These are phyloP conservation scores for Lentinula boryana DNA, from an alignment of 768 basidiomycete species.

Conservation along the genomic window DNA sequence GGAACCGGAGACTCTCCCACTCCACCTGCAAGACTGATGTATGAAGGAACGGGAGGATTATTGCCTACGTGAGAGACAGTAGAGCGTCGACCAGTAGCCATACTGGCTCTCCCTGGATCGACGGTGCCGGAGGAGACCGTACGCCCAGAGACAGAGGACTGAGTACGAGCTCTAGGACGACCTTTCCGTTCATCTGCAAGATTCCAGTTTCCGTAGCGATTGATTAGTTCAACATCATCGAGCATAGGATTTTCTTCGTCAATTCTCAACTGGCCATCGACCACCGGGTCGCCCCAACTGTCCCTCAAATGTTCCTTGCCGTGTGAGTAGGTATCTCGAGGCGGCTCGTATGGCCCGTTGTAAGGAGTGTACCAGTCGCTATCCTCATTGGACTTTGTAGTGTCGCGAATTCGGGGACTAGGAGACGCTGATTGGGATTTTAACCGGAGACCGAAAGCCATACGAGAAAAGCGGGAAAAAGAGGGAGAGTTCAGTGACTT, in stretches of 20 bases:
- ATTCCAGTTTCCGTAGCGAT: conserved; percentile 15
- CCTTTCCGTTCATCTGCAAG: conserved; percentile 14
- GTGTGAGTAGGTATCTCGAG: conserved; percentile 19
- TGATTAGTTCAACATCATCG: conserved; percentile 20
- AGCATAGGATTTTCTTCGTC: conserved; percentile 22
- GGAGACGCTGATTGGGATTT: conserved; percentile 6
- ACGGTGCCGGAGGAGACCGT: conserved; percentile 32
- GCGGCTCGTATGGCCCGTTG: conserved; percentile 55
- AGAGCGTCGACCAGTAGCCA: conserved; percentile 21
- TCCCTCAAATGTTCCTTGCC: conserved; percentile 22
- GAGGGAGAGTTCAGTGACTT: background rate
- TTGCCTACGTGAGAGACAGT: conserved; percentile 14
- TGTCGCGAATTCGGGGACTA: background rate
- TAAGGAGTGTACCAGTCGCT: conserved; percentile 63
- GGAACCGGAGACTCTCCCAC: conserved; percentile 62
- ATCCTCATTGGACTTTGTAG: conserved; percentile 13
- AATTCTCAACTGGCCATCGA: conserved; percentile 19
- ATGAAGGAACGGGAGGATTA: conserved; percentile 31
- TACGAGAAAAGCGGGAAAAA: background rate
- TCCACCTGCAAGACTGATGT: conserved; percentile 47
- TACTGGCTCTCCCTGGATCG: conserved; percentile 28
- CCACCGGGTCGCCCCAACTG: conserved; percentile 36
- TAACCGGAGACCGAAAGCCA: background rate
- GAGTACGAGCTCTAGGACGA: conserved; percentile 26
- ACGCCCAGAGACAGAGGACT: conserved; percentile 36